Evolutionary conservation across 1,284 basidiomycete species (phyloP).

Genomic region (Calocybe gambosa): DNA sequence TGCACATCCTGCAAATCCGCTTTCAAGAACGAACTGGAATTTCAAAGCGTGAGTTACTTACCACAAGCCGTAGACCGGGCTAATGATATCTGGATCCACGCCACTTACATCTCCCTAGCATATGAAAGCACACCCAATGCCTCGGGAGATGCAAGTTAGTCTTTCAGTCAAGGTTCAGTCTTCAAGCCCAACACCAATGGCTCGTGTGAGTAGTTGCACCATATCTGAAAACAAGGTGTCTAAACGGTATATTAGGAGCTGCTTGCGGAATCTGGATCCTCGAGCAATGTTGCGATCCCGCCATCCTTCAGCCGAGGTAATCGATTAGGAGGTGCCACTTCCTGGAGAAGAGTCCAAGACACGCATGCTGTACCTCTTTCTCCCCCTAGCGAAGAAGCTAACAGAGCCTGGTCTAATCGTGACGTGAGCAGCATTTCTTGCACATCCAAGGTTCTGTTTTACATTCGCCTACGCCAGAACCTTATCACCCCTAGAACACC

Average conservation of each 20-base stretch:
- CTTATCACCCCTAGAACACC: background rate
- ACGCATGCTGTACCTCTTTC: background rate
- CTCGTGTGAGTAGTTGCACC: background rate
- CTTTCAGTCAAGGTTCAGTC: background rate
- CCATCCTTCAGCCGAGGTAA: too few relatives aligned
- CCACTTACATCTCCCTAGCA: constrained; percentile 16
- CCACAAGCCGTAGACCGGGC: background rate
- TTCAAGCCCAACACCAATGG: constrained; percentile 14
- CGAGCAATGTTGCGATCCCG: too few relatives aligned
- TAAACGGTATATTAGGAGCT: too few relatives aligned
- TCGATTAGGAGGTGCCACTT: too few relatives aligned
- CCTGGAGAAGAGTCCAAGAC: background rate
- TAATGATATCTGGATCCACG: background rate
- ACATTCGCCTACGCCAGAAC: background rate
- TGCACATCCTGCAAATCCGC: constrained; percentile 22
- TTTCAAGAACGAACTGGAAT: constrained; percentile 14
- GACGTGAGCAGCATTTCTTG: background rate
- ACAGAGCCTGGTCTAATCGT: background rate
- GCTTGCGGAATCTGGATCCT: too few relatives aligned
- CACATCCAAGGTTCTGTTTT: background rate
- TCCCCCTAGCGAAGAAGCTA: background rate
- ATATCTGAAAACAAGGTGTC: too few relatives aligned
- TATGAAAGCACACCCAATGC: constrained; percentile 5
- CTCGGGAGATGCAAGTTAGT: background rate
- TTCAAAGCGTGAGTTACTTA: constrained; percentile 9